These are phyloP conservation scores for Ceratocystis cacaofunesta DNA, from an alignment of 2,329 filamentous ascomycete genomes.

Conservation along the genomic window DNA sequence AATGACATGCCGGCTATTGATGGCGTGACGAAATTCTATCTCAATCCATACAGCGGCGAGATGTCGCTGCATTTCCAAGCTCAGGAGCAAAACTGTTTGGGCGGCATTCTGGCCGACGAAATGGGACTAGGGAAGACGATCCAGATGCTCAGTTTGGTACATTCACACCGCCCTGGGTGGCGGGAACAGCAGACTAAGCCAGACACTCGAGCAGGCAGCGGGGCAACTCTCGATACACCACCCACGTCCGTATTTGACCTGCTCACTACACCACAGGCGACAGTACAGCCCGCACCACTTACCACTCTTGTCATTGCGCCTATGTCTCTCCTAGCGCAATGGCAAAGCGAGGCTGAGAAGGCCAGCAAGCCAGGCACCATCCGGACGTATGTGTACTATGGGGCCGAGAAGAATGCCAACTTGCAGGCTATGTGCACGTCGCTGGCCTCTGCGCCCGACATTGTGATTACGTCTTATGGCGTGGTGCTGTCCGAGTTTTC, in stretches of 20 bases:
- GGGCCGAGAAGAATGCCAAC: conserved; percentile 66
- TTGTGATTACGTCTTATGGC: conserved; percentile 92
- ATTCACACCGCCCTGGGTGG: conserved; percentile 47
- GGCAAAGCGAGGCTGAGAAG: conserved; percentile 89
- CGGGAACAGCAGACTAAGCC: background rate
- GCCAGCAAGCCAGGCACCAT: conserved; percentile 73
- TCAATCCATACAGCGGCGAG: conserved; percentile 94
- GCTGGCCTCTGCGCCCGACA: conserved; percentile 59
- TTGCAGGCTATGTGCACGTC: conserved; percentile 71
- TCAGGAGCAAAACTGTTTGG: conserved; percentile 88
- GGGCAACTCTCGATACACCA: background rate
- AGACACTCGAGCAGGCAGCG: background rate
- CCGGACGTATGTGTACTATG: conserved; percentile 83
- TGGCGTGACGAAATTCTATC: conserved; percentile 62
- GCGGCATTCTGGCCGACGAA: conserved; percentile 85
- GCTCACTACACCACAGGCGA: conserved; percentile 4
- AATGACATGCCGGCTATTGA: conserved; percentile 52
- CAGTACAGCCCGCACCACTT: conserved; percentile 55
- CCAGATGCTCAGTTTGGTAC: conserved; percentile 89
- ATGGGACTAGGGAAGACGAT: conserved; percentile 99
- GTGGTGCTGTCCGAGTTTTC: conserved; percentile 75
- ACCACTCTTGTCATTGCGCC: conserved; percentile 93
- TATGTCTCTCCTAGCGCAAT: conserved; percentile 91
- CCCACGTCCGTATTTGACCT: conserved; percentile 9
- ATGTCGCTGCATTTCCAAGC: conserved; percentile 80